Evolutionary conservation across 2,329 filamentous ascomycete species (phyloP).

Genomic region (Alternaria longipes): DNA sequence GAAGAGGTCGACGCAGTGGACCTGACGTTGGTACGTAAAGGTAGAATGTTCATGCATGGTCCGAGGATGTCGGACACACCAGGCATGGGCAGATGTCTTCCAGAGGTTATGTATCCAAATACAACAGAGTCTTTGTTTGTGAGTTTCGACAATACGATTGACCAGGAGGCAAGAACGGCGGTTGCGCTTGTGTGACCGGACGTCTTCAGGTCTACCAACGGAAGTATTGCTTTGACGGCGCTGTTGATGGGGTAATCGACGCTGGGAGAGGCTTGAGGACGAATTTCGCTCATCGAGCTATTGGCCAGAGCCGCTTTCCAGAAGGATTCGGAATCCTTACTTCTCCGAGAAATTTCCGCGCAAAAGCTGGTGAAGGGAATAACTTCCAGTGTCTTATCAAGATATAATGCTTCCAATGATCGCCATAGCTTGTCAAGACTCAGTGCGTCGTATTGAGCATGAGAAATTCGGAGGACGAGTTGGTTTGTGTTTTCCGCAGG

Average conservation of each 20-base stretch:
- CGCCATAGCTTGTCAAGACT: conserved; percentile 12
- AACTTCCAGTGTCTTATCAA: background rate
- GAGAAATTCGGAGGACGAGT: conserved; percentile 9
- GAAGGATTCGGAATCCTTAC: background rate
- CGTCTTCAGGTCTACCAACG: conserved; percentile 1
- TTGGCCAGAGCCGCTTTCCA: conserved; percentile 3
- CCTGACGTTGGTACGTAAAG: background rate
- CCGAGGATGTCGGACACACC: conserved; percentile 5
- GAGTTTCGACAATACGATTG: conserved; percentile 5
- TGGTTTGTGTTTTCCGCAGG: background rate
- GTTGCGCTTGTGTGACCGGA: conserved; percentile 7
- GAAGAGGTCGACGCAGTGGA: background rate
- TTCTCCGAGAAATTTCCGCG: background rate
- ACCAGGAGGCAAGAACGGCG: conserved; percentile 7
- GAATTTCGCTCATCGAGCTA: conserved; percentile 6
- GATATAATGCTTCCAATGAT: conserved; percentile 4
- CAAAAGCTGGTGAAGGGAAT: conserved; percentile 7
- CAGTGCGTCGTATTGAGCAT: conserved; percentile 9
- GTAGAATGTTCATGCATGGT: conserved; percentile 11
- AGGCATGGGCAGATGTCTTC: conserved; percentile 5
- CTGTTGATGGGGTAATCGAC: background rate
- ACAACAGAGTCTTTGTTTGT: conserved; percentile 1
- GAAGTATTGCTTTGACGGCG: background rate
- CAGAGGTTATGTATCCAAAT: conserved; percentile 10
- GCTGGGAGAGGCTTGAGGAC: conserved; percentile 1